phyloP scores from a whole-genome alignment of 345 rosid species.

The Triadica sebifera region DNA sequence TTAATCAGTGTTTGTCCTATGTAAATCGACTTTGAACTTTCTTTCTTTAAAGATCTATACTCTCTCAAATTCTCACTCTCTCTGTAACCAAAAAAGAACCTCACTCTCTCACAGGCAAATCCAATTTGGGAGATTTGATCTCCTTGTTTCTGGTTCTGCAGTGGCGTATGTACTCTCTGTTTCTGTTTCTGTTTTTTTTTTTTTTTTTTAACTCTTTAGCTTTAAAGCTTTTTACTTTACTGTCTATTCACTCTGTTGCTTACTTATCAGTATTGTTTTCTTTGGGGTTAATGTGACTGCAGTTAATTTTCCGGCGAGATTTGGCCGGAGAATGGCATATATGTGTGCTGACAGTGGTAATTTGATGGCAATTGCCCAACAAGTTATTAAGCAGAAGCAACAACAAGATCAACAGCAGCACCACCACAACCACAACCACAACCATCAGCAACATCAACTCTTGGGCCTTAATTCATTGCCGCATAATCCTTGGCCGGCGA shows the following conservation, averaged over 20 bases:
- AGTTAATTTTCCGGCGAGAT: slow-evolving; percentile 34
- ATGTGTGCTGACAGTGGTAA: slow-evolving; percentile 95
- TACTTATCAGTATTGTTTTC: slow-evolving; percentile 14
- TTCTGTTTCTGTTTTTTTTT: slow-evolving; percentile 3
- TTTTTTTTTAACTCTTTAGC: background rate
- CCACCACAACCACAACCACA: slow-evolving; percentile 39
- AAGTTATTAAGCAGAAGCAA: slow-evolving; percentile 90
- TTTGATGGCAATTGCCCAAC: slow-evolving; percentile 95
- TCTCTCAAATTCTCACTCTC: background rate
- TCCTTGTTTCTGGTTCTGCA: slow-evolving; percentile 24
- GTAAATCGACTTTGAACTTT: background rate
- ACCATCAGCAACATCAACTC: slow-evolving; percentile 49
- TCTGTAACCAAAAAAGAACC: too few relatives aligned
- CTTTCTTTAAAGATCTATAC: slow-evolving; percentile 26
- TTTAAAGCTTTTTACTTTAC: background rate
- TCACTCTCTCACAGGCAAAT: slow-evolving; percentile 23
- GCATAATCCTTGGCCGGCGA: slow-evolving; percentile 47
- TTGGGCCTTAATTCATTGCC: slow-evolving; percentile 45
- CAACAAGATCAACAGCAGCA: slow-evolving; percentile 76
- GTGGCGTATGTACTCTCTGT: slow-evolving; percentile 28
- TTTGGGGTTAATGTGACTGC: slow-evolving; percentile 30
- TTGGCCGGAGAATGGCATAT: slow-evolving; percentile 76
- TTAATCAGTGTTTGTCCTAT: slow-evolving; percentile 24
- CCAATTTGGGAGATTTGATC: slow-evolving; percentile 25
- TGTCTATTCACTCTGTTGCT: background rate